These are phyloP conservation scores for Ettlia oleoabundans DNA, from an alignment of 139 green algal species.

Conservation along the genomic window DNA sequence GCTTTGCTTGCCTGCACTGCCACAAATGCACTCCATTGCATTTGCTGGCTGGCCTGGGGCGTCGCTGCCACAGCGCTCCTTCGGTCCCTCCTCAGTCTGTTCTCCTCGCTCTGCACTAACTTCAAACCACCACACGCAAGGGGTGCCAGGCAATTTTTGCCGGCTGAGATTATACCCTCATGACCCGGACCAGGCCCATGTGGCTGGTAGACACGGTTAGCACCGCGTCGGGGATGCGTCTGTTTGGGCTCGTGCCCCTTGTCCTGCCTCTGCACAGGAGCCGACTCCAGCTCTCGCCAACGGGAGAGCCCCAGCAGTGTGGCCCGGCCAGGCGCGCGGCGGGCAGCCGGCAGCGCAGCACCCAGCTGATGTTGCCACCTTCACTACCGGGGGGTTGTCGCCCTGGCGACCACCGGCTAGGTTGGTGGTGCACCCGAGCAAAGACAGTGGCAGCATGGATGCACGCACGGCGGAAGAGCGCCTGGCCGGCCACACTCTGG, in stretches of 20 bases:
- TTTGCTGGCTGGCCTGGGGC: too few species aligned
- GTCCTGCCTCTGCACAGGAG: conserved; percentile 22
- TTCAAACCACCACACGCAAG: conserved; percentile 22
- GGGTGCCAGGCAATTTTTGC: conserved; percentile 13
- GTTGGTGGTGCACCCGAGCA: too few species aligned
- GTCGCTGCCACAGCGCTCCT: too few species aligned
- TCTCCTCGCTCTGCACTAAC: background rate
- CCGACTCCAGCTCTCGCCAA: conserved; percentile 1
- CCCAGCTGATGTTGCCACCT: too few species aligned
- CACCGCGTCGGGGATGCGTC: conserved; percentile 30
- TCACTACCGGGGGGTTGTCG: too few species aligned
- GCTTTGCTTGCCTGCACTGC: background rate
- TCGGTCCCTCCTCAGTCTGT: background rate
- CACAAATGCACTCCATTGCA: background rate
- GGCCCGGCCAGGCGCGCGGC: conserved; percentile 7
- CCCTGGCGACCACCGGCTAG: too few species aligned
- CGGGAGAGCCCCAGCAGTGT: background rate
- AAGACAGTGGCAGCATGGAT: too few species aligned
- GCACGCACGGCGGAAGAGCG: too few species aligned
- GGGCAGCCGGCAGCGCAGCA: background rate
- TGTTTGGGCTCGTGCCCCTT: background rate
- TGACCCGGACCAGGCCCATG: conserved; percentile 15
- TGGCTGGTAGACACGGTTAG: too few species aligned
- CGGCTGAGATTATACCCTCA: conserved; percentile 38
- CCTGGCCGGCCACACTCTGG: conserved; percentile 26